phyloP scores from a whole-genome alignment of 768 basidiomycete genomes.

The Naganishia vishniacii region DNA sequence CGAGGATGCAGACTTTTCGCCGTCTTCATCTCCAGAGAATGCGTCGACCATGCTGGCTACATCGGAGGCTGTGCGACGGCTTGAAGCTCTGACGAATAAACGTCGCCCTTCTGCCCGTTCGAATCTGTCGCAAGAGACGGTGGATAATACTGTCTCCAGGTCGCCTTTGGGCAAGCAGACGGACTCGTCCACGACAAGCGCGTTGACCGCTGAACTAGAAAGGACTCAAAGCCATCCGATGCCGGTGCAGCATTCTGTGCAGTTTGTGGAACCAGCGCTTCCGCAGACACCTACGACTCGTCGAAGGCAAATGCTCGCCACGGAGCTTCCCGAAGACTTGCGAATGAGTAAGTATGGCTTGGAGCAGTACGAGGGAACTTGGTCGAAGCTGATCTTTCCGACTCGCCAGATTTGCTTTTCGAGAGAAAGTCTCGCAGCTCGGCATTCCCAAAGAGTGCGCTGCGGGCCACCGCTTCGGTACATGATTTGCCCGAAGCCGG shows the following conservation, averaged over 20 bases:
- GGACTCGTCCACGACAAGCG: background rate
- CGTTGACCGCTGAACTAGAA: constrained; percentile 10
- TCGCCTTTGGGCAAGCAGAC: background rate
- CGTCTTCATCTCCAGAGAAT: constrained; percentile 29
- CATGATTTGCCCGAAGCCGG: constrained; percentile 26
- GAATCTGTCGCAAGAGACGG: constrained; percentile 1
- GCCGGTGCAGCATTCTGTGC: constrained; percentile 57
- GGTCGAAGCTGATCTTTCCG: no score
- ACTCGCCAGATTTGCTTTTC: constrained; percentile 23
- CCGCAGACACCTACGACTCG: constrained; percentile 82
- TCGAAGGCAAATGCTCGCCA: constrained; percentile 72
- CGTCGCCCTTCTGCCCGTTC: constrained; percentile 13
- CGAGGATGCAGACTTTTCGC: constrained; percentile 26
- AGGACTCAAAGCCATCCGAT: constrained; percentile 20
- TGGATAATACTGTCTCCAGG: background rate
- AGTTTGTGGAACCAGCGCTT: constrained; percentile 53
- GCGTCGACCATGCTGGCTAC: constrained; percentile 18
- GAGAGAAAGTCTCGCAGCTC: constrained; percentile 22
- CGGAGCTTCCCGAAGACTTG: constrained; percentile 78
- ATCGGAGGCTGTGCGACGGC: constrained; percentile 26
- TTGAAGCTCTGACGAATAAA: constrained; percentile 25
- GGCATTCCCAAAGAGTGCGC: constrained; percentile 5
- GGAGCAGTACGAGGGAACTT: no score
- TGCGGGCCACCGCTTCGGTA: constrained; percentile 25
- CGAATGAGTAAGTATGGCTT: constrained; percentile 56